Base-by-base conservation (phyloP, 352 stramenopile species). In the Globisporangium splendens region DNA sequence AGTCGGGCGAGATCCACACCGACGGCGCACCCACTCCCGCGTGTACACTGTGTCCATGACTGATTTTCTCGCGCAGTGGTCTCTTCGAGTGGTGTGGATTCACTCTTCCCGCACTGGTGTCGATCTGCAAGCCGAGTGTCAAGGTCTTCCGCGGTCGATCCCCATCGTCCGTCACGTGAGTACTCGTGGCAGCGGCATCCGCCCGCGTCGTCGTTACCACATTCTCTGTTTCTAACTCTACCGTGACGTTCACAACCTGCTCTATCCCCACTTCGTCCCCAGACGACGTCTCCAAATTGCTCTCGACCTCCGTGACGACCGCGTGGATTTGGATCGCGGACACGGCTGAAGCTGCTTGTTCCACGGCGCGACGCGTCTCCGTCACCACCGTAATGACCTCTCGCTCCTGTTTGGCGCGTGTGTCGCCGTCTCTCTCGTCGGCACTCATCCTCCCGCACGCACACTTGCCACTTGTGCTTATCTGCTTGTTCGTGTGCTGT, bases 1-100 rank as follows among this genome's bases (percentile, higher is more conserved):
- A 95, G 59, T 91, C 79, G 2, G 83, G 78, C 8, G 72, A 70
- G 56, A 82, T 78, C 85, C 85, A 93, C 17, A 95, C 83, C 2
- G 70, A 54, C 0, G 85, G 85, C 18, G 83, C 81, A 15, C 63
- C 59, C 14, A 64, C 61, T 7, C 46, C 55, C 11, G 35, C 28
- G 5, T 20, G 17, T 6, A 31, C 44, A n/a, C 48, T 54, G n/a
- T 59, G 54, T 35, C 18, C 50, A 15, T 33, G 42, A 20, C n/a
- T 56, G 13, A 35, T 31, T 14, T 56, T 56, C 38, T 59, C 54
- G 31, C 33, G 55, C 7, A 28, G 2, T 5, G 24, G 12, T 14
- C 46, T 13, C 7, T 33, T 21, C 21, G 33, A 20, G 11, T 54
- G 55, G 11, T 54, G 55, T 21, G 55, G 46, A 12, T 46, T 61